Base-by-base conservation (phyloP, 164 flowering plant genomes). In the Platanus orientalis region DNA sequence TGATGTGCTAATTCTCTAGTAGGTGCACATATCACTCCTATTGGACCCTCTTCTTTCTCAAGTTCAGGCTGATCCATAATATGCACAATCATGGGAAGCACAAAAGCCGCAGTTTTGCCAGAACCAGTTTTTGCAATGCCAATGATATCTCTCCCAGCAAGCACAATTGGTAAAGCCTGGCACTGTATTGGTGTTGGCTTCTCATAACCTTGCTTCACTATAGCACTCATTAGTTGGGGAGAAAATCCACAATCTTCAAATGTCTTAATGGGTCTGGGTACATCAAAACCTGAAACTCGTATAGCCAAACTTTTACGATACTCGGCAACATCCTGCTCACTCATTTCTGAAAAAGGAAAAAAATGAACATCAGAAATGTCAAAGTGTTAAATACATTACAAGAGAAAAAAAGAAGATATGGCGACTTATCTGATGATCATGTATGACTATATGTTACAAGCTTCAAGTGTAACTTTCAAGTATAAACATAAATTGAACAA, bases 121-220 rank as follows among this genome's bases (percentile, higher is more conserved):
- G 99, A 95, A 69, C 99, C 99, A 28, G 99, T 95, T 78, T 92
- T 89, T 59, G 99, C 99, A 63, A 95, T 95, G 30, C 97, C 99
- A 73, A 95, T 95, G 26, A 90, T 78, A 74, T 95, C 97, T 28
- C 87, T 79, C 24, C 99, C 99, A 62, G 97, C 92, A 14, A 95
- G 87, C 44, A 87, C 88, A 65, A 90, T 81, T 19, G 97, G 96
- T 26, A 95, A 73, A 53, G 97, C 86, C 77, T 95, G 99, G 64
- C 96, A 85, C 62, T 92, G 99, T 60, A 95, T 95, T 13, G 92
- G 51, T 13, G 99, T 95, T 40, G 99, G 99, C 75, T 86, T 89
- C 72, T 89, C 89, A 75, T 91, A 91, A 7, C 83, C 94, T 76
- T 95, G 97, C 68, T 89, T 92, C 23, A 81, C 58, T 25, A 95